Conservation (phyloP, 1,284 basidiomycete genomes). For the Puccinia brachypodii region DNA sequence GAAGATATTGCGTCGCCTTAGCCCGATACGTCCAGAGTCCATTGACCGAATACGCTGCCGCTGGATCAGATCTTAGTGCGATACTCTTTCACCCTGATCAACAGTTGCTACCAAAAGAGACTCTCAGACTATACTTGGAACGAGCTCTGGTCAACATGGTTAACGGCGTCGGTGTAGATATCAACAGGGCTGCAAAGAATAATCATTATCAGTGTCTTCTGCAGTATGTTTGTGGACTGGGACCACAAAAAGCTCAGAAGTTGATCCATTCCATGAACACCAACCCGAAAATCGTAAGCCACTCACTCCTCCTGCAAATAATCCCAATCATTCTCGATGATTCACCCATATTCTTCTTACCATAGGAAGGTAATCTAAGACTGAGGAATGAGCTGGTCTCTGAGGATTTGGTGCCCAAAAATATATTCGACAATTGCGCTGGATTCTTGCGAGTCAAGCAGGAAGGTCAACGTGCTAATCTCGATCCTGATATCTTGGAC, state of each 20-base stretch:
- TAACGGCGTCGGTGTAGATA: slow-evolving; percentile 90
- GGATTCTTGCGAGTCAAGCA: slow-evolving; percentile 85
- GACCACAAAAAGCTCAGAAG: slow-evolving; percentile 87
- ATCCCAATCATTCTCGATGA: background rate
- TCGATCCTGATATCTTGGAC: slow-evolving; percentile 82
- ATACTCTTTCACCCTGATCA: slow-evolving; percentile 81
- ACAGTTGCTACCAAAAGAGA: slow-evolving; percentile 76
- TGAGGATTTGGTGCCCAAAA: slow-evolving; percentile 69
- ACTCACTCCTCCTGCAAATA: background rate
- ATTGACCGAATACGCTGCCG: slow-evolving; percentile 84
- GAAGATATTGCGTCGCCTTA: slow-evolving; percentile 89
- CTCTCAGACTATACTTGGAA: slow-evolving; percentile 77
- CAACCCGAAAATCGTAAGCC: slow-evolving; percentile 62
- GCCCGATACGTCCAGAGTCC: slow-evolving; percentile 93
- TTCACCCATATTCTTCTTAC: slow-evolving; percentile 49
- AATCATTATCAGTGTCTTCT: slow-evolving; percentile 82
- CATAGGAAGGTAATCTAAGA: slow-evolving; percentile 74
- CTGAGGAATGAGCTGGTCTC: slow-evolving; percentile 84
- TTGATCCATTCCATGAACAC: slow-evolving; percentile 77
- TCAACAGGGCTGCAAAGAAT: slow-evolving; percentile 86
- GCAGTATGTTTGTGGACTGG: slow-evolving; percentile 88
- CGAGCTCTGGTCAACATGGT: slow-evolving; percentile 83
- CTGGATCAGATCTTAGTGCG: slow-evolving; percentile 75
- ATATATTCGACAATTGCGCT: slow-evolving; percentile 86
- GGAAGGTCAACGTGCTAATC: slow-evolving; percentile 67